Percentiles rank a stretch among this genome's conserved stretches.
Conservation (phyloP, 2,329 filamentous ascomycete genomes). For the Pestalotiopsis sp. region DNA sequence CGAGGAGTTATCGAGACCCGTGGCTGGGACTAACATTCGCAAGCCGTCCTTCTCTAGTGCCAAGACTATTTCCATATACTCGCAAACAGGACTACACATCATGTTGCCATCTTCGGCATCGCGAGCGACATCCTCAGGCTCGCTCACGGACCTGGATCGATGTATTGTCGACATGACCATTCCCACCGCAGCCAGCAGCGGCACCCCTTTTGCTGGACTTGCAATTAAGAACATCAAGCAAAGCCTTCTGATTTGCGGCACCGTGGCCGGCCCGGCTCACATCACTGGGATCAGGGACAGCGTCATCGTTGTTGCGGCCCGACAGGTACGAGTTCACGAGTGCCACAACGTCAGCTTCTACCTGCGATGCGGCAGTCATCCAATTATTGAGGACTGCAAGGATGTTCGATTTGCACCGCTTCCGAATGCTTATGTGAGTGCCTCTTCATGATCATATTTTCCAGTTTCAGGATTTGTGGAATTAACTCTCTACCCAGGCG, state of each 20-base stretch:
- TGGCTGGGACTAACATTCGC: constrained; percentile 40
- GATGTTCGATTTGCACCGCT: constrained; percentile 79
- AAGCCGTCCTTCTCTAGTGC: constrained; percentile 67
- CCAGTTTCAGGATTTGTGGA: background rate
- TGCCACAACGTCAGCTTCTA: constrained; percentile 83
- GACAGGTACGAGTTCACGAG: constrained; percentile 94
- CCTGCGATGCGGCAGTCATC: constrained; percentile 77
- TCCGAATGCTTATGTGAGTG: constrained; percentile 70
- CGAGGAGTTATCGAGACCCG: constrained; percentile 50
- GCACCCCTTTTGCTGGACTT: constrained; percentile 70
- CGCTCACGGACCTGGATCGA: constrained; percentile 67
- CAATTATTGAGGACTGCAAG: constrained; percentile 90
- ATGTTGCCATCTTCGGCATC: constrained; percentile 74
- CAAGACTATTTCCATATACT: constrained; percentile 65
- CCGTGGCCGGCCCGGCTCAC: constrained; percentile 79
- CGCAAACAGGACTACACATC: constrained; percentile 72
- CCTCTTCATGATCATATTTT: background rate
- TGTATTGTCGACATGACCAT: constrained; percentile 83
- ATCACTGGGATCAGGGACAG: constrained; percentile 75
- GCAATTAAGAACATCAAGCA: constrained; percentile 68
- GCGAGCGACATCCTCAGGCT: constrained; percentile 73
- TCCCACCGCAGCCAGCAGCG: constrained; percentile 53
- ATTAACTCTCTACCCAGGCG: constrained; percentile 13
- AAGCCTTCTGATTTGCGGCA: constrained; percentile 77
- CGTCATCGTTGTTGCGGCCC: constrained; percentile 76